Percentiles rank a stretch among this genome's conserved stretches.
Evolutionary conservation across 1,284 basidiomycete species (phyloP).

Genomic region (Sporisorium iseilematis-ciliati): DNA sequence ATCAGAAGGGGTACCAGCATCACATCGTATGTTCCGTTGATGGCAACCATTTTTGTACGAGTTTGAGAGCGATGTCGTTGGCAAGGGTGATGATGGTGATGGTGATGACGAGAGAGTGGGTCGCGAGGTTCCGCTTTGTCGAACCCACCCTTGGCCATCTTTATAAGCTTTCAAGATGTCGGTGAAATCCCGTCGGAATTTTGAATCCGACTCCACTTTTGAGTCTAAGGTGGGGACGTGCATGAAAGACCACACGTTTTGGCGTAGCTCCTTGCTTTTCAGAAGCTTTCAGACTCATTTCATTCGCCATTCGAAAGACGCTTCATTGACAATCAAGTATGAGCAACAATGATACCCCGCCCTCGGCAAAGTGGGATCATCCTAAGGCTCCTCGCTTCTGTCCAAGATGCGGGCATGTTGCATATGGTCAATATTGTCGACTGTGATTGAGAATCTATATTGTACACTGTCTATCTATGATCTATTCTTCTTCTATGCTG

Average conservation of each 20-base stretch:
- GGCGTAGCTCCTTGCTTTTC: neutral
- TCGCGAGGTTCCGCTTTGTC: neutral
- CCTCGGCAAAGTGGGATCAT: too few species aligned
- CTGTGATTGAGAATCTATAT: neutral
- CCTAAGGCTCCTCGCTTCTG: too few species aligned
- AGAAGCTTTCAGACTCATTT: neutral
- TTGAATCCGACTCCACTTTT: neutral
- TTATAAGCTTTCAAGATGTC: neutral
- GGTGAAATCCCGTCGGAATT: slow-evolving; percentile 7
- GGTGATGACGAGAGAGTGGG: neutral
- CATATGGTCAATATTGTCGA: neutral
- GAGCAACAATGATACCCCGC: too few species aligned
- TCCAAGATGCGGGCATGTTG: too few species aligned
- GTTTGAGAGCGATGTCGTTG: neutral
- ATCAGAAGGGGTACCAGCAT: slow-evolving; percentile 46
- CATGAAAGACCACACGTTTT: neutral
- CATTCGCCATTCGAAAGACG: neutral
- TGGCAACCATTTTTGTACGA: slow-evolving; percentile 34
- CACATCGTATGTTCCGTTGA: slow-evolving; percentile 53
- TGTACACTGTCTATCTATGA: slow-evolving; percentile 1
- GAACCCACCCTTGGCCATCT: neutral
- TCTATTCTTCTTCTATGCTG: neutral
- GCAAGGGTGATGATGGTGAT: neutral
- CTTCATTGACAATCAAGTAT: too few species aligned
- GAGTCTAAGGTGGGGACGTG: neutral